Conservation (phyloP, 345 rosid species). For the Melaleuca alternifolia region DNA sequence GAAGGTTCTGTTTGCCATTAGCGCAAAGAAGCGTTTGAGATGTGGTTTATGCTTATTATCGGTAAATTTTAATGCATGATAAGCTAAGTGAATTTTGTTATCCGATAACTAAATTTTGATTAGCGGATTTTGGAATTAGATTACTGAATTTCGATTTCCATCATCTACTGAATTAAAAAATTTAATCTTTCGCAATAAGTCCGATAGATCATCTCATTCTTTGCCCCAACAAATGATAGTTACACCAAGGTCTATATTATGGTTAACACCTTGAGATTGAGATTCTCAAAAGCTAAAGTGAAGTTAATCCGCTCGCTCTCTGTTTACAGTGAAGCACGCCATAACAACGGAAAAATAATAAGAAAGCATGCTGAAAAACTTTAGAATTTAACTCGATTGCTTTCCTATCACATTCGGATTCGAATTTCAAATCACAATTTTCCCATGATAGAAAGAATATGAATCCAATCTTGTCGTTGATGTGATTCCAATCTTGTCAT, state of each 20-base stretch:
- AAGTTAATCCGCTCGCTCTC: background rate
- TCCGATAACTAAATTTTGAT: background rate
- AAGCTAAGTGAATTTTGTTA: background rate
- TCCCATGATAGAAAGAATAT: background rate
- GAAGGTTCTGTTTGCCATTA: background rate
- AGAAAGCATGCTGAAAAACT: too few species aligned
- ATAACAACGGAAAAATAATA: too few species aligned
- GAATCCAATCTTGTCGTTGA: background rate
- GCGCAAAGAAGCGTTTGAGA: background rate
- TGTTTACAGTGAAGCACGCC: background rate
- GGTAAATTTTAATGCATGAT: background rate
- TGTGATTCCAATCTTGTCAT: background rate
- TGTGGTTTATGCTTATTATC: background rate
- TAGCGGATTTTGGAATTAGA: background rate
- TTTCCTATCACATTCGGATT: background rate
- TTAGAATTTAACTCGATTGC: background rate
- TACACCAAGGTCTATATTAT: background rate
- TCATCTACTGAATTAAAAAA: background rate
- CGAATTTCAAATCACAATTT: background rate
- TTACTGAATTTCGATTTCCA: background rate
- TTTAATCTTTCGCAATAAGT: background rate
- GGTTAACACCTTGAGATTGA: background rate
- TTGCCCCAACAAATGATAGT: background rate
- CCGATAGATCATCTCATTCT: background rate
- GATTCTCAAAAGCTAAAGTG: background rate